These are phyloP conservation scores for Medicago arabica DNA, from an alignment of 306 rosid genomes.

Conservation along the genomic window DNA sequence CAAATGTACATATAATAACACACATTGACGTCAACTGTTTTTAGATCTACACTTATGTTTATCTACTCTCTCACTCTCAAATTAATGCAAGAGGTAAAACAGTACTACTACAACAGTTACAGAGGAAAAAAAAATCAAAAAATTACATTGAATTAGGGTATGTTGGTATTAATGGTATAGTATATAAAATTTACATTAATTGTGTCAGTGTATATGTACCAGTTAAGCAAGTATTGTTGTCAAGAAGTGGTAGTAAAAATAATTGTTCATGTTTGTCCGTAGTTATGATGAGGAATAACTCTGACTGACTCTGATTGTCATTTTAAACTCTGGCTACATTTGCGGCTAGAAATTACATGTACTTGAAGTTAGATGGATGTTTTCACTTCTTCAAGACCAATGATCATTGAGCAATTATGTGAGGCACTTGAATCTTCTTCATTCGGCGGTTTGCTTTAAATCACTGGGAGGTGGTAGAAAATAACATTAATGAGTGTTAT, in stretches of 20 bases:
- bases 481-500: conserved; percentile 44
- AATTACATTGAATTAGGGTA: too few species aligned
- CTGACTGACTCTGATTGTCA: not conserved
- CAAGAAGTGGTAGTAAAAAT: conserved; percentile 22
- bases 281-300: not conserved
- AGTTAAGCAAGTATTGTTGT: not conserved
- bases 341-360: conserved; percentile 48
- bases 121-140: not conserved
- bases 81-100: conserved; percentile 19
- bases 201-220: not conserved
- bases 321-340: conserved; percentile 36
- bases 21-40: conserved; percentile 19
- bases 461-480: conserved; percentile 54
- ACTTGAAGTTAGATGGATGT: conserved; percentile 27
- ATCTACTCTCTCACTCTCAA: conserved; percentile 42
- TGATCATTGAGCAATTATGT: conserved; percentile 18
- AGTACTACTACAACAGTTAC: not conserved
- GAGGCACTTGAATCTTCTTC: conserved; percentile 44
- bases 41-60: conserved; percentile 29
- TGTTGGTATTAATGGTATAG: not conserved
- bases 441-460: conserved; percentile 58
- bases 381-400: not conserved
- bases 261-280: conserved; percentile 5
- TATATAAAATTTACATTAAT: conserved; percentile 1
- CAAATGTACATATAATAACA: conserved; percentile 12